Conservation (phyloP, 2,329 filamentous ascomycete species). For the Microdochium bolleyi region DNA sequence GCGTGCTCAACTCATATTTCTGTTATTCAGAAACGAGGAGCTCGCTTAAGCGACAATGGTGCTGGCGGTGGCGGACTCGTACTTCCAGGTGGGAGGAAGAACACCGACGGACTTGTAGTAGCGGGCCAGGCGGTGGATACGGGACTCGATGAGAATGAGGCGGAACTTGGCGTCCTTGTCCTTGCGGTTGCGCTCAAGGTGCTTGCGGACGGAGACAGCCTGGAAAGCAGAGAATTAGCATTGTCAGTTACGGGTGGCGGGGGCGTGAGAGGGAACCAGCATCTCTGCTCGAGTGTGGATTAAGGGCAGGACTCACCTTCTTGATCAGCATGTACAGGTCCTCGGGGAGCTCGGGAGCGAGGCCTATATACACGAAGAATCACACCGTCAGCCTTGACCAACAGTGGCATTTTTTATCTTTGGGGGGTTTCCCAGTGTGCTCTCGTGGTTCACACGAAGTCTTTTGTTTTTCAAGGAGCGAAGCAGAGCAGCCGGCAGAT, state of each 20-base stretch:
- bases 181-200: conserved; percentile 99
- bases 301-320: conserved; percentile 63
- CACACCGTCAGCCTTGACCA: conserved; percentile 93
- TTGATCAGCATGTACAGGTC: conserved; percentile 99
- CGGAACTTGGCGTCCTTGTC: conserved; percentile 99
- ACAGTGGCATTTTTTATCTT: conserved; percentile 61
- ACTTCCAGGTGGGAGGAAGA: conserved; percentile 91
- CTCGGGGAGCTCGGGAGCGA: conserved; percentile 97
- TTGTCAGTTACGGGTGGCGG: neutral
- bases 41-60: conserved; percentile 78
- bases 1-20: neutral
- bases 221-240: conserved; percentile 25
- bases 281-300: too few species aligned
- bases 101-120: conserved; percentile 98
- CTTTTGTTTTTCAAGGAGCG: too few species aligned
- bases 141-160: conserved; percentile 99
- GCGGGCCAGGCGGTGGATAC: conserved; percentile 98
- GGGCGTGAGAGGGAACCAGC: too few species aligned
- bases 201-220: conserved; percentile 98
- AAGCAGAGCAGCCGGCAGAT: neutral
- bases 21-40: neutral
- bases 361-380: conserved; percentile 65
- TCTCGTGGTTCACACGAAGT: neutral
- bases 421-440: neutral
- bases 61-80: conserved; percentile 95